phyloP scores from a whole-genome alignment of 1,139 yeast genomes.

The Scheffersomyces cryptocercus region DNA sequence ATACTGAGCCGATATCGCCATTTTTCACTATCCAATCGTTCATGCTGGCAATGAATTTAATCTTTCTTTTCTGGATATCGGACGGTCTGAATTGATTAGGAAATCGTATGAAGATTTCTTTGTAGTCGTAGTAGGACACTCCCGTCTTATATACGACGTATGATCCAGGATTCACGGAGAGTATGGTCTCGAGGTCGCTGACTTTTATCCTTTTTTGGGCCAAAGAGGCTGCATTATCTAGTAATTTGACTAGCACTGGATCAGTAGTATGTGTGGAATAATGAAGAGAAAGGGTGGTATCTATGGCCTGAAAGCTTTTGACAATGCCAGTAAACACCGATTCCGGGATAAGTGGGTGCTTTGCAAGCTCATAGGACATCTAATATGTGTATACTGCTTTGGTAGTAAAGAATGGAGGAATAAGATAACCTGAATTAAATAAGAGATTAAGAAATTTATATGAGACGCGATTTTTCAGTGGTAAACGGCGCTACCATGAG shows the following conservation, averaged over 20 bases:
- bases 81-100: conserved; percentile 7
- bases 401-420: too few relatives aligned
- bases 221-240: conserved; percentile 22
- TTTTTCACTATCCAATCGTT: conserved; percentile 12
- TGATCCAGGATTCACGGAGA: conserved; percentile 14
- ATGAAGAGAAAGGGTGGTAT: conserved; percentile 24
- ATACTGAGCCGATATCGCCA: conserved; percentile 1
- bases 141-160: conserved; percentile 16
- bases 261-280: conserved; percentile 27
- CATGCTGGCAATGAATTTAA: conserved; percentile 4
- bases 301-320: conserved; percentile 22
- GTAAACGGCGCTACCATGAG: too few relatives aligned
- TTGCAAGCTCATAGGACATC: not conserved
- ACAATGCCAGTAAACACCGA: conserved; percentile 4
- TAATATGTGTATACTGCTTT: too few relatives aligned
- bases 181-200: conserved; percentile 17
- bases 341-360: conserved; percentile 6
- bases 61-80: conserved; percentile 7
- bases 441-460: too few relatives aligned
- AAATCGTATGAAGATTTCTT: conserved; percentile 10
- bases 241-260: conserved; percentile 19
- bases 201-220: conserved; percentile 17
- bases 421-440: too few relatives aligned
- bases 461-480: too few relatives aligned
- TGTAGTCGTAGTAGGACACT: not conserved